Evolutionary conservation across 495 filamentous ascomycete genomes (phyloP).

Genomic region (Talaromyces liani): DNA sequence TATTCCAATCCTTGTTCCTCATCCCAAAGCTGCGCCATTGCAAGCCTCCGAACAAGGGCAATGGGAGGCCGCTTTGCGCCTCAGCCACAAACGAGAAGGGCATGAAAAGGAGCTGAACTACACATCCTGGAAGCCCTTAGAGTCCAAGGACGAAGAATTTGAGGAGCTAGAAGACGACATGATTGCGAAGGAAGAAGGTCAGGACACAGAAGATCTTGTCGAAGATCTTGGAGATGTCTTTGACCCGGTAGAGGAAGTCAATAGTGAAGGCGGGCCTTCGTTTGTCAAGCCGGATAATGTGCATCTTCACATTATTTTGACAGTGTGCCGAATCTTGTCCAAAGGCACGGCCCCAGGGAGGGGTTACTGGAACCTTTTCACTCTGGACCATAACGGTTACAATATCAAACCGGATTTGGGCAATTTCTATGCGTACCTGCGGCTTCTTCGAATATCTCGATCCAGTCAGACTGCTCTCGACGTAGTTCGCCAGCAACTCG

Average conservation of each 20-base stretch:
- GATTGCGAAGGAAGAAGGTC: slow-evolving; percentile 5
- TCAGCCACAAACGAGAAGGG: background rate
- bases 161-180: slow-evolving; percentile 17
- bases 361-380: slow-evolving; percentile 71
- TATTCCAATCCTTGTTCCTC: slow-evolving; percentile 40
- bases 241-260: slow-evolving; percentile 18
- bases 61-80: slow-evolving; percentile 1
- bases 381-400: slow-evolving; percentile 29
- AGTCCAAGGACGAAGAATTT: background rate
- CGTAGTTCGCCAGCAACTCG: slow-evolving; percentile 42
- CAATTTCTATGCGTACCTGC: slow-evolving; percentile 60
- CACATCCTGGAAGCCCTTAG: background rate
- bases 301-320: slow-evolving; percentile 61
- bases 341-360: slow-evolving; percentile 30
- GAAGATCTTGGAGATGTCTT: slow-evolving; percentile 31
- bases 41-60: background rate
- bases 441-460: slow-evolving; percentile 55
- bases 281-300: slow-evolving; percentile 49
- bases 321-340: slow-evolving; percentile 41
- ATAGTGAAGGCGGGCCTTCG: background rate
- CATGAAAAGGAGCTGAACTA: background rate
- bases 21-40: slow-evolving; percentile 13
- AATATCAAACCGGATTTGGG: slow-evolving; percentile 58
- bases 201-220: slow-evolving; percentile 20
- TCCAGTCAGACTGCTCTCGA: slow-evolving; percentile 47